Conservation (phyloP, 352 stramenopile genomes). For the Globisporangium cylindrosporum region DNA sequence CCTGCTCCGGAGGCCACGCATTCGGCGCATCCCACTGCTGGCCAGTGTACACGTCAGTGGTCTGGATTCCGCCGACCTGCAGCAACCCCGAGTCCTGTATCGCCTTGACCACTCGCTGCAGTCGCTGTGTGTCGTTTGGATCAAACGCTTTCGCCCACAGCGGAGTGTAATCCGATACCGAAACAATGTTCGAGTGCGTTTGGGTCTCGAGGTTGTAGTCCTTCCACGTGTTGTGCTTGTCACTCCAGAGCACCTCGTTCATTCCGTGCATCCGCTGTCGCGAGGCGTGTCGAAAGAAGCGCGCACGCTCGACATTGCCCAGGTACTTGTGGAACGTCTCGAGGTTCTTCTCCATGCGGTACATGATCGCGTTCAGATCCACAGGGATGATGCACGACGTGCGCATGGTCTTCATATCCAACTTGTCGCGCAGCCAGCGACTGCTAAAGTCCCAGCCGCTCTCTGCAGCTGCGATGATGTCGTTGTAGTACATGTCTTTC, state of each 20-base stretch:
- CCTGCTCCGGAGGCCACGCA: constrained; percentile 81
- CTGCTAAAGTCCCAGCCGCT: constrained; percentile 91
- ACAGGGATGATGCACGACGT: constrained; percentile 74
- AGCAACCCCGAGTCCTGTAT: constrained; percentile 59
- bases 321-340: constrained; percentile 55
- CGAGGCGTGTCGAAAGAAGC: constrained; percentile 47
- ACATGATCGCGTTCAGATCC: constrained; percentile 86
- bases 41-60: constrained; percentile 64
- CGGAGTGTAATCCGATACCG: constrained; percentile 71
- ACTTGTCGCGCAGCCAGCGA: constrained; percentile 65
- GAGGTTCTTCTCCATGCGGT: constrained; percentile 74
- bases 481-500: constrained; percentile 78
- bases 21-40: constrained; percentile 89
- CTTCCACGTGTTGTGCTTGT: constrained; percentile 53
- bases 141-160: constrained; percentile 79
- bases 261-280: constrained; percentile 48
- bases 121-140: constrained; percentile 32
- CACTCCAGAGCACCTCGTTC: constrained; percentile 68
- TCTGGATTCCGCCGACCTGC: constrained; percentile 62
- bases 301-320: constrained; percentile 38
- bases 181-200: constrained; percentile 40
- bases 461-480: constrained; percentile 81
- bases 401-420: constrained; percentile 68
- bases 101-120: constrained; percentile 43
- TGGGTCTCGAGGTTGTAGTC: constrained; percentile 64